These are phyloP conservation scores for Tylopilus sp. DNA, from an alignment of 768 basidiomycete species.

Conservation along the genomic window DNA sequence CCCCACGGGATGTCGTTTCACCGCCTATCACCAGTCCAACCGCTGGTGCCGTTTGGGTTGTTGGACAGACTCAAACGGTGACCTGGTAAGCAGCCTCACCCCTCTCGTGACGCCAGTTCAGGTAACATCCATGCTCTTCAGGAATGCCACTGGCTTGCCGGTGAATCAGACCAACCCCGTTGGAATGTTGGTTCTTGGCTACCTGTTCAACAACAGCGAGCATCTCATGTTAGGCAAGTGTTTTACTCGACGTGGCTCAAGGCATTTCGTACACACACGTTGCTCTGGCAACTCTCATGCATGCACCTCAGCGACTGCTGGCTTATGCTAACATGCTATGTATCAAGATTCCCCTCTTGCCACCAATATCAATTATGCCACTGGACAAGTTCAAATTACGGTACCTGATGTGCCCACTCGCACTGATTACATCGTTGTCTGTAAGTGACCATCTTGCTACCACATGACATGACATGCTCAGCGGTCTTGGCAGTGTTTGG, in stretches of 20 bases:
- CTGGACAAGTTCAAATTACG: slow-evolving; percentile 32
- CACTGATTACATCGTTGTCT: slow-evolving; percentile 34
- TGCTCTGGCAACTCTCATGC: background rate
- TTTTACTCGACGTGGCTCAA: background rate
- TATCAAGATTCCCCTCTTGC: slow-evolving; percentile 35
- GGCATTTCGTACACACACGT: background rate
- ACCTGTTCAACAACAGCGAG: slow-evolving; percentile 27
- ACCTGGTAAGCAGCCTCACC: slow-evolving; percentile 40
- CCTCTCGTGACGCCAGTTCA: slow-evolving; percentile 17
- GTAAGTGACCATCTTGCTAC: slow-evolving; percentile 22
- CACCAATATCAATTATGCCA: slow-evolving; percentile 30
- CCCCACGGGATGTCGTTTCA: slow-evolving; percentile 41
- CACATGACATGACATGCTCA: background rate
- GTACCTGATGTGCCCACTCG: slow-evolving; percentile 34
- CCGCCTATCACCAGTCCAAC: slow-evolving; percentile 48
- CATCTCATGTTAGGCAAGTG: slow-evolving; percentile 30
- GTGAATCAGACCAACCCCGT: slow-evolving; percentile 27
- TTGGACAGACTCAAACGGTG: slow-evolving; percentile 43
- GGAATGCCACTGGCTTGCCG: slow-evolving; percentile 23
- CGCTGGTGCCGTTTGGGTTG: slow-evolving; percentile 40
- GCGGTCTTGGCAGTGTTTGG: slow-evolving; percentile 30
- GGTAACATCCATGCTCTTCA: slow-evolving; percentile 32
- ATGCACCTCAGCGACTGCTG: background rate
- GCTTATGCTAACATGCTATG: slow-evolving; percentile 7
- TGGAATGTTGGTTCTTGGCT: slow-evolving; percentile 31